A percentile compares a stretch with the other conserved stretches of the same genome.
Evolutionary conservation across 331 rosid genomes (phyloP).

Genomic region (Erythrophleum ivorense): DNA sequence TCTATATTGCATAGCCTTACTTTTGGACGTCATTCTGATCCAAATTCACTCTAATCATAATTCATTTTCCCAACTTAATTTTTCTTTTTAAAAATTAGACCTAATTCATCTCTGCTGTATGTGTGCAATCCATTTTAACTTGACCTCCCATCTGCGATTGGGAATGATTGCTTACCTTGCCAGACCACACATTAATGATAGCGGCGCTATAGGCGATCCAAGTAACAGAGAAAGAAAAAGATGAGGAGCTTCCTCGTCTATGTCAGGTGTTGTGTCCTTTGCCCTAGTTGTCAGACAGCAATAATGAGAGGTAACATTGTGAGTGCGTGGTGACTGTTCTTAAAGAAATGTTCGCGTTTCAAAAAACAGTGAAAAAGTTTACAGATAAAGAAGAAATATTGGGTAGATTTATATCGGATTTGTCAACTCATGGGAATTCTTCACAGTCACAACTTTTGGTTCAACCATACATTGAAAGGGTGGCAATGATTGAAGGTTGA

Average conservation of each 20-base stretch:
- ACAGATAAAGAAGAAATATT: background rate
- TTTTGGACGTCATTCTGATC: slow-evolving; percentile 13
- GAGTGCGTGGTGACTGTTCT: slow-evolving; percentile 8
- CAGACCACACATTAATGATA: background rate
- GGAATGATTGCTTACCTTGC: background rate
- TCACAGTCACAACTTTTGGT: background rate
- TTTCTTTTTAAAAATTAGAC: background rate
- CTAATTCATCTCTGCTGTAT: slow-evolving; percentile 8
- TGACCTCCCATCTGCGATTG: too few relatives aligned
- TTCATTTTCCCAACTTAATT: background rate
- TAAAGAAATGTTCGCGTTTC: slow-evolving; percentile 14
- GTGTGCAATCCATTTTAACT: slow-evolving; percentile 15
- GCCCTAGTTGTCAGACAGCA: slow-evolving; percentile 33
- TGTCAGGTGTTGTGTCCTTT: background rate
- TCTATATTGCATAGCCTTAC: background rate
- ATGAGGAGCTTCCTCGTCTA: too few relatives aligned
- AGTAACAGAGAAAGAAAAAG: background rate
- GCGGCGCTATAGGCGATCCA: background rate
- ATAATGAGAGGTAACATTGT: slow-evolving; percentile 28
- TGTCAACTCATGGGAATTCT: background rate
- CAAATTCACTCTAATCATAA: background rate
- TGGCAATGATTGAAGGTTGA: background rate
- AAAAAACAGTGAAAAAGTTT: slow-evolving; percentile 3
- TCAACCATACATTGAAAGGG: background rate
- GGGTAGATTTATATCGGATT: slow-evolving; percentile 15